Base-by-base conservation (phyloP, 2,329 filamentous ascomycete species). In the Fusarium beomiforme region DNA sequence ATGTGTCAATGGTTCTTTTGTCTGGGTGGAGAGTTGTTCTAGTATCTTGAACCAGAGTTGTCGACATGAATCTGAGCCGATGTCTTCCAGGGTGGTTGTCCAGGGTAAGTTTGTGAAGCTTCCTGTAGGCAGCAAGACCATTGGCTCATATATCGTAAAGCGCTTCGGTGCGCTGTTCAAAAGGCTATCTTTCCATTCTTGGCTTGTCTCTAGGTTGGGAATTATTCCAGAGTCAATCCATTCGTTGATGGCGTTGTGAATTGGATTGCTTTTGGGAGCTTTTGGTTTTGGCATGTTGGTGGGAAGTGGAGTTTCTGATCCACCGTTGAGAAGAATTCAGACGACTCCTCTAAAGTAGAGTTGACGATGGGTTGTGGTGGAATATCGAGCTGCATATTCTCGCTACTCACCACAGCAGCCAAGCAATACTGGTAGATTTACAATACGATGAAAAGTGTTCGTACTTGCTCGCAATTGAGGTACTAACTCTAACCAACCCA, bases 81-180 rank as follows among this genome's bases (percentile, higher is more conserved):
- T 65, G 3, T 68, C 61, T 33, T 51, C 58, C 2, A 88, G 75
- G 4, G 85, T 53, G 6, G 67, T 46, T 3, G 71, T 74, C 86
- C 87, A 89, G 5, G 73, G 47, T 2, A 70, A 21, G 8, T 79
- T 77, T 7, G 79, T 77, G 79, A 91, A 90, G 71, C 88, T 88
- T 29, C 88, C 88, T 1, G 85, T 83, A 1, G 89, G 88, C 3
- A 91, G 82, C 19, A 91, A 81, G 8, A 86, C 84, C 85, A 91
- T 87, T 13, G 89, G 88, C 60, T 87, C 86, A 73, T 91, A 91
- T 16, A 87, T 81, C 1, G 86, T 86, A 84, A 88, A 91, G 68
- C 89, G 81, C 71, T 87, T 89, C 0, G 89, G 89, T 5, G 85
- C 83, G 43, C 80, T 77, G 14, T 71, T 75, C 23, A 85, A 44